Evolutionary conservation across 2,329 filamentous ascomycete genomes (phyloP), one percentile per base, ranked within the genome.

Genomic region (Apiospora koreana): DNA sequence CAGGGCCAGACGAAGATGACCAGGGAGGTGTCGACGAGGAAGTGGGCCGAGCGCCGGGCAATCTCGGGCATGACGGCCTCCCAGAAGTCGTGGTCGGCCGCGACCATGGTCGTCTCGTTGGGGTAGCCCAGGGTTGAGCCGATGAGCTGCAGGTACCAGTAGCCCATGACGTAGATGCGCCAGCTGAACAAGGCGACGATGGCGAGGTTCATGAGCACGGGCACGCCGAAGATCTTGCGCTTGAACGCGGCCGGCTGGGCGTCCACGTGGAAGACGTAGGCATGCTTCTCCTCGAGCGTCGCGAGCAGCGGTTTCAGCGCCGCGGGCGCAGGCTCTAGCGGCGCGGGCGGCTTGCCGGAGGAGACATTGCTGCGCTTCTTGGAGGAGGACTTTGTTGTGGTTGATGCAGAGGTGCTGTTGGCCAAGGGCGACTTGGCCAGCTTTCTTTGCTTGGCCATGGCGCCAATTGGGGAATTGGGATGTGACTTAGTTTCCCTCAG

Each of bases 251-350:
- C 81, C 0, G 91, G 90, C 72, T 92, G 90, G 71, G 82, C 83
- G 85, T 98, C 95, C 81, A 97, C 85, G 83, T 97, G 94, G 41
- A 92, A 87, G 76, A 98, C 88, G 86, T 98, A 97, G 79, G 97
- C 87, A 80, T 93, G 89, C 69, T 87, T 83, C 69, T 87, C 85
- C 71, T 90, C 87, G 71, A 97, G 90, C 58, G 85, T 87, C 45
- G 87, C 83, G 77, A 93, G 86, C 79, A 97, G 91, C 14, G 90
- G 87, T 67, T 86, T 76, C 69, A 97, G 87, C 42, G 86, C 84
- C 66, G 87, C 80, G 0, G 93, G 89, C 0, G 90, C 89, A 71
- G 85, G 85, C 74, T 87, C 87, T 85, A 96, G 97, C 9, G 93
- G 93, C 41, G 86, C 80, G 0, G 91, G 91, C 9, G 84, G 85